These are phyloP conservation scores for Yamadazyma taylorii DNA, from an alignment of 1,139 yeast species.

Conservation along the genomic window DNA sequence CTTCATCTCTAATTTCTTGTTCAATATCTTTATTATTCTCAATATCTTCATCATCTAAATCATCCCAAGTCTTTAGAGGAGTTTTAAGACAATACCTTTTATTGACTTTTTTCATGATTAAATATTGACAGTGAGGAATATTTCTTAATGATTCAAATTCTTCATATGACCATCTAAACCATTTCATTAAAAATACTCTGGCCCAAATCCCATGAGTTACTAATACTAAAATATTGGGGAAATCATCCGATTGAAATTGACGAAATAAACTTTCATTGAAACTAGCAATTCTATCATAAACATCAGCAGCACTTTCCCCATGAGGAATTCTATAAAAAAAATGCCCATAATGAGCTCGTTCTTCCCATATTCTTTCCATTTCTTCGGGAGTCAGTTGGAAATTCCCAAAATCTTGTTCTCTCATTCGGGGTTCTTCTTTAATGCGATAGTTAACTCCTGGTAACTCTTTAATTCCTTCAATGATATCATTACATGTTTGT, in stretches of 20 bases:
- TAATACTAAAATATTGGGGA: slow-evolving; percentile 72
- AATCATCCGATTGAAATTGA: slow-evolving; percentile 66
- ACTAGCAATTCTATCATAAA: slow-evolving; percentile 84
- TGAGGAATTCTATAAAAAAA: slow-evolving; percentile 88
- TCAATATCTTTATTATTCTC: slow-evolving; percentile 38
- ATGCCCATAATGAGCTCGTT: slow-evolving; percentile 86
- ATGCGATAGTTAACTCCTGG: slow-evolving; percentile 52
- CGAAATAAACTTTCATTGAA: slow-evolving; percentile 85
- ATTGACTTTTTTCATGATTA: slow-evolving; percentile 66
- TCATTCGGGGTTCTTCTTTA: slow-evolving; percentile 82
- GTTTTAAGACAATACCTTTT: slow-evolving; percentile 53
- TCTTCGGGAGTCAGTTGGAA: slow-evolving; percentile 77
- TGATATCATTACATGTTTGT: slow-evolving; percentile 71
- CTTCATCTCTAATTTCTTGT: slow-evolving; percentile 44
- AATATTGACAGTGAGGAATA: slow-evolving; percentile 79
- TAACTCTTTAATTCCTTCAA: slow-evolving; percentile 56
- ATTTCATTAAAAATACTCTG: slow-evolving; percentile 84
- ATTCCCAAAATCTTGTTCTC: slow-evolving; percentile 95
- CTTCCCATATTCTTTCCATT: slow-evolving; percentile 78
- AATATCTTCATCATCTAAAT: slow-evolving; percentile 43
- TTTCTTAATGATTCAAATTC: slow-evolving; percentile 80
- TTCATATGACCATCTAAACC: slow-evolving; percentile 93
- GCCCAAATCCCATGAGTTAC: slow-evolving; percentile 96
- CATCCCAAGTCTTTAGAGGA: slow-evolving; percentile 61
- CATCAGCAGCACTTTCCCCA: slow-evolving; percentile 96